Evolutionary conservation across 2,329 filamentous ascomycete genomes (phyloP).

Genomic region (Talaromyces sp.): DNA sequence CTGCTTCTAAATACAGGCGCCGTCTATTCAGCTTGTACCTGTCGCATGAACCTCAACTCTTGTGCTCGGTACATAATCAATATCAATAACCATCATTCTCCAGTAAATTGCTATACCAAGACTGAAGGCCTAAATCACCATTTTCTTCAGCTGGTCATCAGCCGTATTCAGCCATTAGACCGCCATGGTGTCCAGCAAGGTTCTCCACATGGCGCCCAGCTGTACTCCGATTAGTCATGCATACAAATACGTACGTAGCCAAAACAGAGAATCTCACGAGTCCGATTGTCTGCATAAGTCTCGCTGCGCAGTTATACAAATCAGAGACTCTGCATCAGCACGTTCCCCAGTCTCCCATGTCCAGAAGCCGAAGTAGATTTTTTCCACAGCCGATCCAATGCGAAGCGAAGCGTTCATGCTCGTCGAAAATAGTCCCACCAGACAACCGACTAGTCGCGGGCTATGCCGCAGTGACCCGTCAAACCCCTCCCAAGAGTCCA

Average conservation of each 20-base stretch:
- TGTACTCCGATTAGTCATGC: background rate
- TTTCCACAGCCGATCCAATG: background rate
- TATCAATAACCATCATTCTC: too few relatives aligned
- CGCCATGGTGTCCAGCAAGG: background rate
- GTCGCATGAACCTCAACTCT: too few relatives aligned
- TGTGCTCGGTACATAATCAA: too few relatives aligned
- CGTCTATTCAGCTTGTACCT: too few relatives aligned
- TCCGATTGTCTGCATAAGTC: background rate
- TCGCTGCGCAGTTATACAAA: background rate
- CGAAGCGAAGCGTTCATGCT: background rate
- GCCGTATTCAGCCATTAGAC: background rate
- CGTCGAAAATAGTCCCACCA: background rate
- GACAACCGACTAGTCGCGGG: background rate
- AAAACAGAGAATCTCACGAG: background rate
- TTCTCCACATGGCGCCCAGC: background rate
- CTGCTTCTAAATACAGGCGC: too few relatives aligned
- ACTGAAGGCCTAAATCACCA: too few relatives aligned
- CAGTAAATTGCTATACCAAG: too few relatives aligned
- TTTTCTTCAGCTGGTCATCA: background rate
- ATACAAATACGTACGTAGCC: background rate
- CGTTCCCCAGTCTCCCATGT: background rate
- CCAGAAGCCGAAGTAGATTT: background rate
- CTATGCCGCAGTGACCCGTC: background rate
- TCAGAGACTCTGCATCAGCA: background rate
- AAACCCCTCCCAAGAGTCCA: background rate